Conservation (phyloP, 179 eudicot species). For the Carnegiea gigantea region DNA sequence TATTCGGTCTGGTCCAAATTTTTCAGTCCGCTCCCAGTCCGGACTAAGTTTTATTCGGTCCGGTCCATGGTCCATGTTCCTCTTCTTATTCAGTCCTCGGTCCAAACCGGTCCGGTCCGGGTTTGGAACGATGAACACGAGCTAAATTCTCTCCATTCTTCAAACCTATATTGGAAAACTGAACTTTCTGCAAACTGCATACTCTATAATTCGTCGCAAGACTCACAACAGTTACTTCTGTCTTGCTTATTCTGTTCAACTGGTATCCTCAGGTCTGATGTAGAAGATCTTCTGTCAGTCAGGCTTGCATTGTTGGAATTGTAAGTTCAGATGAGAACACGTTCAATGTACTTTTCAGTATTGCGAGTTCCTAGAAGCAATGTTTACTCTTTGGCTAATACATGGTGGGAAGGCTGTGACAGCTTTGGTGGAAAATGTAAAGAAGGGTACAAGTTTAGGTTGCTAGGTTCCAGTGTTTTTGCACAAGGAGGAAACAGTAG, state of each 20-base stretch:
- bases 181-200: constrained; percentile 4
- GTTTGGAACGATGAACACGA: not conserved
- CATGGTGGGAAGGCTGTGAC: constrained; percentile 54
- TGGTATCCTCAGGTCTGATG: constrained; percentile 29
- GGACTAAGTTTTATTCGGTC: too few species aligned
- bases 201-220: not conserved
- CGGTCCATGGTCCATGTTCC: too few species aligned
- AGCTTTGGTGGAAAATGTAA: constrained; percentile 31
- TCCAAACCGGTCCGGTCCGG: too few species aligned
- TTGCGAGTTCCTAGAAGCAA: constrained; percentile 62
- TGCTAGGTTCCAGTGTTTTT: constrained; percentile 41
- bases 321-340: constrained; percentile 55
- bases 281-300: constrained; percentile 19
- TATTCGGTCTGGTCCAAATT: too few species aligned
- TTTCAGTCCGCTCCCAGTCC: too few species aligned
- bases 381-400: constrained; percentile 48
- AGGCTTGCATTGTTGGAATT: constrained; percentile 13
- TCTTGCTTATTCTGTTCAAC: constrained; percentile 9
- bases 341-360: constrained; percentile 66
- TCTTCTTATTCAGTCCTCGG: too few species aligned
- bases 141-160: not conserved
- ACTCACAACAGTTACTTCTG: not conserved
- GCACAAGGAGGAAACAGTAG: constrained; percentile 45
- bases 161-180: not conserved
- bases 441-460: constrained; percentile 34